Evolutionary conservation across 208 protist species (phyloP), one percentile per base, ranked within the genome.

Genomic region (Angomonas ambiguus): DNA sequence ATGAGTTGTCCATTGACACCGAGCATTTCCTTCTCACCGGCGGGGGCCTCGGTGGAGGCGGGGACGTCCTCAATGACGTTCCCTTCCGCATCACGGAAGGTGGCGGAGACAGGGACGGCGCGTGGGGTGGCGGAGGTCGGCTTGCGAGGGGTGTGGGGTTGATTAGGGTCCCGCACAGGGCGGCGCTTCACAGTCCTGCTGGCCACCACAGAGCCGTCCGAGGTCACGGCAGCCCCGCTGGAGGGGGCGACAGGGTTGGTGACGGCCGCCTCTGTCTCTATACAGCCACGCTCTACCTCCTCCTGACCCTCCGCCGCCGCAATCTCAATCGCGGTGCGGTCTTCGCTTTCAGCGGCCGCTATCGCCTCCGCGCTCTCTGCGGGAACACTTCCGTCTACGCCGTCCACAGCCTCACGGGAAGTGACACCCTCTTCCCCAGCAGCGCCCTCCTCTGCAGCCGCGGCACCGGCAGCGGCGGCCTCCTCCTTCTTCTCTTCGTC

Each of bases 301-400:
- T 67, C 63, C 51, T 35, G 35, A 2, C 27, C 51, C 32, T 41
- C 53, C 22, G 6, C 11, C 53, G 8, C 53, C 22, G 6, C 63
- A 3, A 57, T 11, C 51, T 67, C 63, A 16, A 67, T 67, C 16
- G 28, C 32, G 16, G 49, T 34, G 1, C 63, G 63, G 30, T 60
- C 33, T 35, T 67, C 27, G 2, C 35, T 25, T 34, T 67, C 63
- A 48, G 27, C 30, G 18, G 20, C 48, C 28, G 2, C 45, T 2
- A 67, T 48, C 31, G 0, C 35, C 5, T 65, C 60, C 5, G 38
- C 33, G 22, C 16, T 18, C 18, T 11, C 18, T 8, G 16, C 0
- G 10, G 20, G 30, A 4, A 8, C 49, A 45, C 38, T 16, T 16
- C 11, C 38, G 11, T n/a, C 49, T 20, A 30, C 49, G n/a, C n/a